These are phyloP conservation scores for Pseudopediastrum boryanum DNA, from an alignment of 139 green algal genomes.

Conservation along the genomic window DNA sequence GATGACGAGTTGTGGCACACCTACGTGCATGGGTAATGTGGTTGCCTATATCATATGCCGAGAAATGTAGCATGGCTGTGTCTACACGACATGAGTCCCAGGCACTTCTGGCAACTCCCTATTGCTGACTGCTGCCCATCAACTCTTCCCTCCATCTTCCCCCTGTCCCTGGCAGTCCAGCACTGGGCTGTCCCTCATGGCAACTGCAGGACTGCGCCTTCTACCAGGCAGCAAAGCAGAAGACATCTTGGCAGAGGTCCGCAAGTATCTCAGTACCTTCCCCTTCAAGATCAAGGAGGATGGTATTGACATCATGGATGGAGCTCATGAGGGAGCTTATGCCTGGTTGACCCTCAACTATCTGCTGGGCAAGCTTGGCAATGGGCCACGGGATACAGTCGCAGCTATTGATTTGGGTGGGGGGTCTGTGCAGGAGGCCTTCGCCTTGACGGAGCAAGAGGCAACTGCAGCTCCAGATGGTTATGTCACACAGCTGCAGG, in stretches of 20 bases:
- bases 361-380: constrained; percentile 85
- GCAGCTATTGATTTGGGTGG: constrained; percentile 93
- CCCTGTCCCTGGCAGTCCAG: constrained; percentile 53
- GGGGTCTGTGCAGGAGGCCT: constrained; percentile 91
- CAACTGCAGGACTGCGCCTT: constrained; percentile 94
- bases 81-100: too few relatives aligned
- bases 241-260: constrained; percentile 74
- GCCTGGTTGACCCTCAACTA: constrained; percentile 99
- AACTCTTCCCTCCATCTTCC: too few relatives aligned
- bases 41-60: too few relatives aligned
- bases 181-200: constrained; percentile 86
- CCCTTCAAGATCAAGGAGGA: constrained; percentile 28
- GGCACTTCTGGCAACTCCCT: too few relatives aligned
- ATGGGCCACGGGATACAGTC: constrained; percentile 70
- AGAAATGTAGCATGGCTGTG: too few relatives aligned
- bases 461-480: constrained; percentile 59
- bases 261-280: neutral
- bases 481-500: constrained; percentile 75
- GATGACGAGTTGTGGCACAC: too few relatives aligned
- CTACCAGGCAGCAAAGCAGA: constrained; percentile 87
- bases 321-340: constrained; percentile 93
- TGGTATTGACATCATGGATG: constrained; percentile 75
- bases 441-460: constrained; percentile 73
- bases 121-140: too few relatives aligned
- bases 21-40: too few relatives aligned